Evolutionary conservation across 257 asterid species (phyloP).

Genomic region (Mitragyna speciosa): DNA sequence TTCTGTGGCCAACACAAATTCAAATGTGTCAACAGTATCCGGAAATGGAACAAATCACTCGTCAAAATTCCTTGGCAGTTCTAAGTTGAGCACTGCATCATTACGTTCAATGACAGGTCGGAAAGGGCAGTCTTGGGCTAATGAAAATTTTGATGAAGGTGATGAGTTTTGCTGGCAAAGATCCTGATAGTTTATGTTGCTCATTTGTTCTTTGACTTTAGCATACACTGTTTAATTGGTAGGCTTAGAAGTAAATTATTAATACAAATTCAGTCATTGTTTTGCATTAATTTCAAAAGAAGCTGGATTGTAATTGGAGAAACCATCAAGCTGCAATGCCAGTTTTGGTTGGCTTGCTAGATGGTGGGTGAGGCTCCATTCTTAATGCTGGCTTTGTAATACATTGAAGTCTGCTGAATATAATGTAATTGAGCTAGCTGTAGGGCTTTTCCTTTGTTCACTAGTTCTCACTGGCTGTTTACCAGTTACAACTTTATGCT

Average conservation of each 20-base stretch:
- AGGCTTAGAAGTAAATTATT: neutral
- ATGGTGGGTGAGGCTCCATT: neutral
- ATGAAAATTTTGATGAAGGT: conserved; percentile 81
- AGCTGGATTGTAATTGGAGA: neutral
- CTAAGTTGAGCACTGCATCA: conserved; percentile 56
- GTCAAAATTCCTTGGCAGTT: conserved; percentile 62
- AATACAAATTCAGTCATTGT: neutral
- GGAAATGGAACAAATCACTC: conserved; percentile 71
- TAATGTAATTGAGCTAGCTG: neutral
- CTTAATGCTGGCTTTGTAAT: neutral
- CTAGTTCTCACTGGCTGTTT: too few relatives aligned
- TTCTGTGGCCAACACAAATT: conserved; percentile 44
- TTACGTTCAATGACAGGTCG: conserved; percentile 67
- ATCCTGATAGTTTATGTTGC: neutral
- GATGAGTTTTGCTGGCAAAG: conserved; percentile 29
- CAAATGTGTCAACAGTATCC: conserved; percentile 47
- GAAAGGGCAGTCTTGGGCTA: conserved; percentile 67
- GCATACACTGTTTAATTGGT: neutral
- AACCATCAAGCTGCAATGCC: neutral
- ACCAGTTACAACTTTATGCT: neutral
- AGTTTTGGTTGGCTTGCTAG: neutral
- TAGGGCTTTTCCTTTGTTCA: neutral
- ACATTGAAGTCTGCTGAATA: neutral
- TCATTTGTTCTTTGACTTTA: neutral
- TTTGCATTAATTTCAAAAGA: conserved; percentile 2